These are phyloP conservation scores for Ascochyta clinopodiicola DNA, from an alignment of 2,329 filamentous ascomycete genomes.

Conservation along the genomic window DNA sequence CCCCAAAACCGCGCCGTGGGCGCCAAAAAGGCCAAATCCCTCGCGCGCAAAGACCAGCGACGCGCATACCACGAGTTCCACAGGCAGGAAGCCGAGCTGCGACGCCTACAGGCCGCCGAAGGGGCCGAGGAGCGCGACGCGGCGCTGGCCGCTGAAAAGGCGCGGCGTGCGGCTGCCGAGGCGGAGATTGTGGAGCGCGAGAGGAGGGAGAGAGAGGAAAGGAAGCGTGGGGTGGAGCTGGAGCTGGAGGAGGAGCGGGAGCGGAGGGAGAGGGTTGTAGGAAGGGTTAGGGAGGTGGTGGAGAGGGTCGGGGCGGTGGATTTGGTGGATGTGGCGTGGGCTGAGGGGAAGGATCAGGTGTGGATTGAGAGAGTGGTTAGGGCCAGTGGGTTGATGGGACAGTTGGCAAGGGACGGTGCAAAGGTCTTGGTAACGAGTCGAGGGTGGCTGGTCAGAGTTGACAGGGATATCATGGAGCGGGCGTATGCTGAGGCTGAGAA, in stretches of 20 bases:
- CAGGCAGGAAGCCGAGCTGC: conserved; percentile 55
- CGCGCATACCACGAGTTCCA: conserved; percentile 58
- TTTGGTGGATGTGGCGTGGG: conserved; percentile 50
- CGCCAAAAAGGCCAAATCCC: conserved; percentile 58
- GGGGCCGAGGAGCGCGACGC: conserved; percentile 55
- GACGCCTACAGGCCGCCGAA: conserved; percentile 51
- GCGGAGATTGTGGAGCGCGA: conserved; percentile 51
- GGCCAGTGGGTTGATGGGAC: conserved; percentile 49
- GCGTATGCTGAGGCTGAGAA: conserved; percentile 48
- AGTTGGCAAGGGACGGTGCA: conserved; percentile 30
- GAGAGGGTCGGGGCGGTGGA: conserved; percentile 34
- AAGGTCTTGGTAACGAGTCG: conserved; percentile 52
- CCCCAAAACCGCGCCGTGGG: conserved; percentile 49
- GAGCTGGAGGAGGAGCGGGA: conserved; percentile 47
- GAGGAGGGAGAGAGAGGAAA: conserved; percentile 48
- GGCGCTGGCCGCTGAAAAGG: conserved; percentile 49
- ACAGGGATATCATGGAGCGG: conserved; percentile 47
- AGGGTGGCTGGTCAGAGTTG: conserved; percentile 53
- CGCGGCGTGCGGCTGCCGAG: conserved; percentile 51
- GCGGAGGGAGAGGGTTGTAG: conserved; percentile 40
- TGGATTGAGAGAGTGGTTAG: conserved; percentile 55
- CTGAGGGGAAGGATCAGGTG: conserved; percentile 50
- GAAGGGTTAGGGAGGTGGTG: conserved; percentile 35
- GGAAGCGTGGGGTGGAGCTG: conserved; percentile 47
- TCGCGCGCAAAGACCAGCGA: conserved; percentile 54